phyloP scores from a whole-genome alignment of 2,329 filamentous ascomycete genomes.

The Beauveria brongniartii region DNA sequence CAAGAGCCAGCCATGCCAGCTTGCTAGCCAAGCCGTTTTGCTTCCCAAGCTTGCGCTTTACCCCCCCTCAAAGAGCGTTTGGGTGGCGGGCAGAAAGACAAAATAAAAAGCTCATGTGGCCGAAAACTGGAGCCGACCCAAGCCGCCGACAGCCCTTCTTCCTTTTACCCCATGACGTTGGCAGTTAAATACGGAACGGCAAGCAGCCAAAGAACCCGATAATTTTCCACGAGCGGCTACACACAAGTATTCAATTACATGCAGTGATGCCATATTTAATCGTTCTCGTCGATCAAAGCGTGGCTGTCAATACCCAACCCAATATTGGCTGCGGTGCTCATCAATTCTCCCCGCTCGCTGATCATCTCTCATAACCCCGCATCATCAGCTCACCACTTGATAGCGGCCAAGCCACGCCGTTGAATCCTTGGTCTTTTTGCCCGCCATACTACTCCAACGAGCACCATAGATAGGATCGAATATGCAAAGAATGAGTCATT shows the following conservation, averaged over 20 bases:
- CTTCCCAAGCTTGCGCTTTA: too few relatives aligned
- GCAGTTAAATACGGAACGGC: neutral
- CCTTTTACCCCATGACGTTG: neutral
- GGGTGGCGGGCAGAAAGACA: too few relatives aligned
- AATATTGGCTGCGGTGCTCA: neutral
- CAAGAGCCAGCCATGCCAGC: too few relatives aligned
- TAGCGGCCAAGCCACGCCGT: neutral
- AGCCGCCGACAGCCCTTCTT: neutral
- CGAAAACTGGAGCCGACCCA: neutral
- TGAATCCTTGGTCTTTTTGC: neutral
- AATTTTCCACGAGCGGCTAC: neutral
- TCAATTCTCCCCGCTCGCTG: neutral
- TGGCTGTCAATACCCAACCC: neutral
- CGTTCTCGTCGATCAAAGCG: neutral
- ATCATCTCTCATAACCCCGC: neutral
- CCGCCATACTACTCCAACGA: neutral
- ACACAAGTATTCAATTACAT: neutral
- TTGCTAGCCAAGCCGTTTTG: too few relatives aligned
- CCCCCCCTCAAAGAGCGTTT: too few relatives aligned
- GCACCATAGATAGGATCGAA: neutral
- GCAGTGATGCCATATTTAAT: neutral
- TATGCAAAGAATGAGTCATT: neutral
- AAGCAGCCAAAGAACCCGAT: neutral
- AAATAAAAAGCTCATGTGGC: neutral
- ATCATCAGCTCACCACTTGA: neutral